Evolutionary conservation across 257 asterid genomes (phyloP).

Genomic region (Penstemon eatonii): DNA sequence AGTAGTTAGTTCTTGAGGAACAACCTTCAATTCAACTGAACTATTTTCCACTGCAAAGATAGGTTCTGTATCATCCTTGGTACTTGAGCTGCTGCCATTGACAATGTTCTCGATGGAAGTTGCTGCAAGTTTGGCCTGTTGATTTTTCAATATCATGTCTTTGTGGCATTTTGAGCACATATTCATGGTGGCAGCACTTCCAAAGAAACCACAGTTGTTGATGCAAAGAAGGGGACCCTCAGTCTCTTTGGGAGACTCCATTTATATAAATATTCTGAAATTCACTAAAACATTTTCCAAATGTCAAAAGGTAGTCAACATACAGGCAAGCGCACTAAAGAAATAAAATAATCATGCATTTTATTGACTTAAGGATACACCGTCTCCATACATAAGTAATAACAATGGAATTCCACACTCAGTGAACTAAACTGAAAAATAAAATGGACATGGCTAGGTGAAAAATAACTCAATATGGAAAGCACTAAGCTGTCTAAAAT

Average conservation of each 20-base stretch:
- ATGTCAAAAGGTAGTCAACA: neutral
- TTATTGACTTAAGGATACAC: neutral
- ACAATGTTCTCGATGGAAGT: slow-evolving; percentile 53
- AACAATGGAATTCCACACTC: neutral
- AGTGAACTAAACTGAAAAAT: neutral
- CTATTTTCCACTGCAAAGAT: slow-evolving; percentile 26
- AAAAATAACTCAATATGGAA: neutral
- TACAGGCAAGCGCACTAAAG: neutral
- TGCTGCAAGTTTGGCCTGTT: slow-evolving; percentile 52
- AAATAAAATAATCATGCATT: neutral
- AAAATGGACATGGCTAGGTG: neutral
- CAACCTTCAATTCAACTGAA: slow-evolving; percentile 32
- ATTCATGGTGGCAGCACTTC: slow-evolving; percentile 58
- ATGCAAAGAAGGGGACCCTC: slow-evolving; percentile 64
- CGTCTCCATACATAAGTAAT: neutral
- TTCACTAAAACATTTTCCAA: neutral
- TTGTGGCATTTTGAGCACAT: slow-evolving; percentile 68
- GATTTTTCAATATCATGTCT: slow-evolving; percentile 49
- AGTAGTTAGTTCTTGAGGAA: slow-evolving; percentile 30
- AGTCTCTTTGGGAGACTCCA: slow-evolving; percentile 60
- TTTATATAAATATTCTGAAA: slow-evolving; percentile 29
- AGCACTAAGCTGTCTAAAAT: neutral
- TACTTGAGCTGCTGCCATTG: slow-evolving; percentile 40
- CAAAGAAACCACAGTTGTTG: slow-evolving; percentile 68
- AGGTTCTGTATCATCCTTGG: slow-evolving; percentile 36